Evolutionary conservation across 73 alveolate species (phyloP).

Genomic region (Durusdinium trenchii): DNA sequence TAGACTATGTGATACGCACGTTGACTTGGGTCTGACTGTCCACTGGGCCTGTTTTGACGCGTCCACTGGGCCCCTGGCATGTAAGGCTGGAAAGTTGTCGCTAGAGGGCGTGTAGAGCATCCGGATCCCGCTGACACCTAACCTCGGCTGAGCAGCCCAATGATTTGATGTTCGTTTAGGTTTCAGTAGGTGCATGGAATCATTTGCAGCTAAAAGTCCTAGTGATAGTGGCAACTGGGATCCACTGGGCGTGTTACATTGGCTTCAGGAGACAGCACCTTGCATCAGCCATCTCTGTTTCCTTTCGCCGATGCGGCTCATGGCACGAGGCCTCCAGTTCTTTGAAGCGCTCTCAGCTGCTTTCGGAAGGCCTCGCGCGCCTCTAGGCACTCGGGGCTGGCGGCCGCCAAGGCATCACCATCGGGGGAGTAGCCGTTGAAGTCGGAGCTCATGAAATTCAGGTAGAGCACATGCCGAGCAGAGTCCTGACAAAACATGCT

Average conservation of each 20-base stretch:
- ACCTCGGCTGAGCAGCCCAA: slow-evolving; percentile 13
- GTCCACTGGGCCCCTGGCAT: neutral
- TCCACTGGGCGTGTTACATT: too few species aligned
- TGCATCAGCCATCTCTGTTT: too few species aligned
- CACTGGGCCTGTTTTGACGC: neutral
- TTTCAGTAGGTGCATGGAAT: neutral
- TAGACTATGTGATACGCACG: too few species aligned
- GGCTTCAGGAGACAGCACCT: too few species aligned
- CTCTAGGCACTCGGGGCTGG: slow-evolving; percentile 20
- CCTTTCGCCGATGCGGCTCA: too few species aligned
- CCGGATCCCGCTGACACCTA: slow-evolving; percentile 65
- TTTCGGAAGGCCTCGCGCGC: slow-evolving; percentile 59
- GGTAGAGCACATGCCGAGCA: slow-evolving; percentile 67
- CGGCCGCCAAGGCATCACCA: slow-evolving; percentile 69
- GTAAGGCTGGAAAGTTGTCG: slow-evolving; percentile 84
- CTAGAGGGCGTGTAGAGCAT: slow-evolving; percentile 82
- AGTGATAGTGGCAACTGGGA: too few species aligned
- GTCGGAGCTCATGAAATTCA: slow-evolving; percentile 52
- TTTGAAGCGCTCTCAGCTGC: slow-evolving; percentile 2
- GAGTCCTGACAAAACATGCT: too few species aligned
- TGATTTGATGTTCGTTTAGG: neutral
- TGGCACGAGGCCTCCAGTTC: neutral
- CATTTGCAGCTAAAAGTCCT: neutral
- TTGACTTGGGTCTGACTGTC: neutral
- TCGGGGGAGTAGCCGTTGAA: slow-evolving; percentile 66